These are phyloP conservation scores for Coniochaeta ligniaria DNA, from an alignment of 2,329 filamentous ascomycete species.

Conservation along the genomic window DNA sequence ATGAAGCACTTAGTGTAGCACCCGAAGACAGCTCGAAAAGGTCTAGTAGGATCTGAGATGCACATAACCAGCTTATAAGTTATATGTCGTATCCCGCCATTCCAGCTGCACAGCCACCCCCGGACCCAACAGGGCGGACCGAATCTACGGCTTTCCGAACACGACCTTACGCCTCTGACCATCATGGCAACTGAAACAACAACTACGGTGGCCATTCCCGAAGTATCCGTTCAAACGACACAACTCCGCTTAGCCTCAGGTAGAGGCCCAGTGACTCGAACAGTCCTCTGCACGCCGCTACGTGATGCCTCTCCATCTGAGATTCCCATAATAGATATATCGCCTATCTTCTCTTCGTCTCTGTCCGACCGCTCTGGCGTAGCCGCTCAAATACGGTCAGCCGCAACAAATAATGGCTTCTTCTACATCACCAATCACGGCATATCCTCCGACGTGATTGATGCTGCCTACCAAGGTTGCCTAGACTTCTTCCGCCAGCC, in stretches of 20 bases:
- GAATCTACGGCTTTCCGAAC: not conserved
- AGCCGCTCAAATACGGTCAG: conserved; percentile 19
- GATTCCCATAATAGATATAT: conserved; percentile 48
- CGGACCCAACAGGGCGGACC: not conserved
- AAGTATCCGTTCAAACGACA: conserved; percentile 10
- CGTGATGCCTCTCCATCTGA: conserved; percentile 31
- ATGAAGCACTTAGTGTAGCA: not conserved
- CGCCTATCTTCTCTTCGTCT: conserved; percentile 23
- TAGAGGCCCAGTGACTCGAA: conserved; percentile 27
- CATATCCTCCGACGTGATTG: conserved; percentile 23
- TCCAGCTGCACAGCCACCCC: not conserved
- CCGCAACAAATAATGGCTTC: conserved; percentile 44
- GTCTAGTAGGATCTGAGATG: not conserved
- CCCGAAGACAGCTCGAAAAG: not conserved
- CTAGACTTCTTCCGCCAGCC: conserved; percentile 42
- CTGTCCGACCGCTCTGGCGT: conserved; percentile 8
- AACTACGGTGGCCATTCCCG: not conserved
- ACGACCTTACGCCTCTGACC: not conserved
- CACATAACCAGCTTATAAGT: not conserved
- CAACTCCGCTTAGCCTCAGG: conserved; percentile 27
- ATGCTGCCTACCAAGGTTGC: conserved; percentile 23
- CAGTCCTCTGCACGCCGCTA: conserved; percentile 24
- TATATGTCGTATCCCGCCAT: not conserved
- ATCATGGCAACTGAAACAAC: not conserved
- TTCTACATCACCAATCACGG: conserved; percentile 49